A percentile compares a stretch with the other conserved stretches of the same genome.
Conservation (phyloP, 306 rosid genomes). For the Vicia sativa region DNA sequence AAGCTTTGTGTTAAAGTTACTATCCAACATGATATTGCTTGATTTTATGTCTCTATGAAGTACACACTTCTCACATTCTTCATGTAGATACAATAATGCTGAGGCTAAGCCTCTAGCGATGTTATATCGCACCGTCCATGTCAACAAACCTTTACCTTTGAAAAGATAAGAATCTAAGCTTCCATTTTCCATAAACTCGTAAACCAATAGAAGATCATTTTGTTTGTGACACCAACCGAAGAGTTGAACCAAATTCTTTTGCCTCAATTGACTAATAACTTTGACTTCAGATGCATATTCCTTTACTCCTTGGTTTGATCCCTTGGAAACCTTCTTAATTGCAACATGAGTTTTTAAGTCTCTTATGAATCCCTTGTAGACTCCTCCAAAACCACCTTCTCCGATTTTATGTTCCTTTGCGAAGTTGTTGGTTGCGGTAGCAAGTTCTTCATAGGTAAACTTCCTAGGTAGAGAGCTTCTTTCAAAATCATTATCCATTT, state of each 20-base stretch:
- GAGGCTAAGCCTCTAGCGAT: conserved; percentile 46
- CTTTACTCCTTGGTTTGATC: conserved; percentile 44
- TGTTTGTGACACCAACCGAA: conserved; percentile 48
- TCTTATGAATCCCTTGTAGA: conserved; percentile 43
- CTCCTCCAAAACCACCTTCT: conserved; percentile 54
- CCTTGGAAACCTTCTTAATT: conserved; percentile 41
- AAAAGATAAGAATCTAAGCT: conserved; percentile 49
- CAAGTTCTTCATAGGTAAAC: conserved; percentile 46
- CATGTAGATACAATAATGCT: conserved; percentile 44
- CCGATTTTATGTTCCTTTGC: conserved; percentile 45
- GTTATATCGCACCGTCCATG: conserved; percentile 43
- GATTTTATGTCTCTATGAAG: conserved; percentile 51
- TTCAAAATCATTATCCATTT: conserved; percentile 40
- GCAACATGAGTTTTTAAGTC: conserved; percentile 38
- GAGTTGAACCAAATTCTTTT: conserved; percentile 47
- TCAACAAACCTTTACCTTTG: conserved; percentile 22
- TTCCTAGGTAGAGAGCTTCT: conserved; percentile 34
- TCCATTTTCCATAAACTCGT: conserved; percentile 50
- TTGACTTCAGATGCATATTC: conserved; percentile 47
- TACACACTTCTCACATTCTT: conserved; percentile 46
- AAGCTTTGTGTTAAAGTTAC: conserved; percentile 42
- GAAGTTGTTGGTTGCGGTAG: conserved; percentile 42
- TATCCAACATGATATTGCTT: conserved; percentile 50
- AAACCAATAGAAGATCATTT: conserved; percentile 36
- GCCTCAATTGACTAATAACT: conserved; percentile 48